Percentiles rank a stretch among this genome's conserved stretches.
Evolutionary conservation across 306 rosid species (phyloP).

Genomic region (Oemleria cerasiformis): DNA sequence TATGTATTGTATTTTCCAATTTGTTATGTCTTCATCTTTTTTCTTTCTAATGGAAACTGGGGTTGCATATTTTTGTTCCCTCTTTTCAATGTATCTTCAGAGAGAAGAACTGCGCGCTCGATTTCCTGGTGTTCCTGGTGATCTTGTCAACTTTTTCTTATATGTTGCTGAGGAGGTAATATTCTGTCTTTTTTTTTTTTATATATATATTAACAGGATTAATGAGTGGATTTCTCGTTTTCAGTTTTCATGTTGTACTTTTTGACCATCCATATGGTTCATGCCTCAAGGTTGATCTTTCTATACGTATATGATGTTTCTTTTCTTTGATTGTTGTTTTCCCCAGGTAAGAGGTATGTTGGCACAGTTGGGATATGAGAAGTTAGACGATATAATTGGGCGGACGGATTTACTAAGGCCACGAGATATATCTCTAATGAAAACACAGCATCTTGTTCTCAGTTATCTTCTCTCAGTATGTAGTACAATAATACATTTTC

Average conservation of each 20-base stretch:
- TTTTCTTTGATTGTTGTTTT: conserved; percentile 5
- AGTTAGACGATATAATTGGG: conserved; percentile 90
- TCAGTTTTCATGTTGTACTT: not conserved
- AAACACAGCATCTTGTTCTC: conserved; percentile 93
- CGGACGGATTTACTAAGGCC: conserved; percentile 69
- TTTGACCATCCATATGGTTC: not conserved
- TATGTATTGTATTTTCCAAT: not conserved
- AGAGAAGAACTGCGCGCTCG: conserved; percentile 99
- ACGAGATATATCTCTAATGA: conserved; percentile 83
- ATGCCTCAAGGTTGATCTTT: not conserved
- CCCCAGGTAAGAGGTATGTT: conserved; percentile 88
- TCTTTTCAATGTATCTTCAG: conserved; percentile 37
- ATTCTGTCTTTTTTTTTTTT: conserved; percentile 7
- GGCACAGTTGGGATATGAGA: conserved; percentile 95
- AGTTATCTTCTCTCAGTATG: conserved; percentile 72
- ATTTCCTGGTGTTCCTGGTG: conserved; percentile 98
- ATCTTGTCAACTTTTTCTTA: conserved; percentile 91
- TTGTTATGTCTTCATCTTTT: conserved; percentile 16
- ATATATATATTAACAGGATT: not conserved
- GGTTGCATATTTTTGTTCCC: conserved; percentile 9
- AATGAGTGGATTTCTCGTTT: conserved; percentile 10
- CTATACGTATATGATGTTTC: not conserved
- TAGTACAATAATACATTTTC: conserved; percentile 23
- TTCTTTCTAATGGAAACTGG: conserved; percentile 18
- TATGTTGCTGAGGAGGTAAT: conserved; percentile 98